Conservation (phyloP, 2,329 filamentous ascomycete species). For the Alternaria incomplexa region DNA sequence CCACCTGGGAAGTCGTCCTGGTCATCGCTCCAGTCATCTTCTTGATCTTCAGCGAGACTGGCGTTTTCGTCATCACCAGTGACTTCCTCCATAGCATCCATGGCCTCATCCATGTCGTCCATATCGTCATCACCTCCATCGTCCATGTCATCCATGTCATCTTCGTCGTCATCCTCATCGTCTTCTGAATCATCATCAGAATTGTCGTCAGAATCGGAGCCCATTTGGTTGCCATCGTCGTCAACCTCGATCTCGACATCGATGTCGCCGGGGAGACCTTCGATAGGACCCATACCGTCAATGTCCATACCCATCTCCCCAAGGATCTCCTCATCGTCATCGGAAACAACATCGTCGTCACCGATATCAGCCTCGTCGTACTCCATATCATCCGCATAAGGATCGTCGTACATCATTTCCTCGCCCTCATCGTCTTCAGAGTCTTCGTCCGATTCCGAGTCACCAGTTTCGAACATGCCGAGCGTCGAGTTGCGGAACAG, state of each 20-base stretch:
- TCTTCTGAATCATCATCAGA: conserved; percentile 64
- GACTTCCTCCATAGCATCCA: conserved; percentile 49
- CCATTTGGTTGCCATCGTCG: conserved; percentile 65
- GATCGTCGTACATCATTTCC: conserved; percentile 80
- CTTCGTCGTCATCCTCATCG: conserved; percentile 57
- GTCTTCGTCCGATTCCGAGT: conserved; percentile 78
- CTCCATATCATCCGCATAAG: conserved; percentile 89
- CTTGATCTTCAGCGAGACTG: conserved; percentile 50
- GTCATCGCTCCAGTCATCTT: conserved; percentile 55
- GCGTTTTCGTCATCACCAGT: conserved; percentile 56
- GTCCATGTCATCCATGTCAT: conserved; percentile 55
- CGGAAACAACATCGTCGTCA: conserved; percentile 75
- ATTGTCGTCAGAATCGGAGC: conserved; percentile 61
- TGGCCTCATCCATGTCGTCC: conserved; percentile 51
- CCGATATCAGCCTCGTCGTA: conserved; percentile 80
- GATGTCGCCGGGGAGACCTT: conserved; percentile 68
- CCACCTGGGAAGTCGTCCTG: conserved; percentile 52
- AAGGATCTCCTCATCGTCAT: conserved; percentile 84
- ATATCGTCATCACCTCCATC: conserved; percentile 29
- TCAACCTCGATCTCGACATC: conserved; percentile 89
- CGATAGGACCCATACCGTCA: conserved; percentile 76
- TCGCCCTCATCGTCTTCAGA: conserved; percentile 69
- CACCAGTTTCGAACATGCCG: conserved; percentile 88
- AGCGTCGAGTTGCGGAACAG: conserved; percentile 95
- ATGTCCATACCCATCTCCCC: conserved; percentile 67